Evolutionary conservation across 495 filamentous ascomycete genomes (phyloP), one percentile per base, ranked within the genome.

Genomic region (Halenospora varia): DNA sequence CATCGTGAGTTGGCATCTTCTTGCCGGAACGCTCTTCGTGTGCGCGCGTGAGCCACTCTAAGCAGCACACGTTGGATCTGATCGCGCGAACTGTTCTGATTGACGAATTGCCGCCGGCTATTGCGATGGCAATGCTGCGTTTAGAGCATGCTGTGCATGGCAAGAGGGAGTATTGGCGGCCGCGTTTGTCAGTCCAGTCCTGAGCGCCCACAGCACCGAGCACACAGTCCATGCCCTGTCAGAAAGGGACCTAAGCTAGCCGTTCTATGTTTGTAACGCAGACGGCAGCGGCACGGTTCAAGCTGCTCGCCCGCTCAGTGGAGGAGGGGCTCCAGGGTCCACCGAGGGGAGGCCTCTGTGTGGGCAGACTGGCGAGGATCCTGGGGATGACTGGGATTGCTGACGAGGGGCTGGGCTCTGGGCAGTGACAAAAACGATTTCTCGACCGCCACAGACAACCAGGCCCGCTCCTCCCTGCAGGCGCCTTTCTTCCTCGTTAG

Each of bases 101-200:
- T 55, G 58, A 56, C 50, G 46, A 56, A 56, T 52, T 61, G 58
- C 58, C 58, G 58, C 58, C 58, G 58, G 58, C 46, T 61, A 61
- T 51, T 46, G 53, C 22, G 53, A 17, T 46, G 19, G 29, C 19
- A 22, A 2, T 3, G 26, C 4, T 53, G 51, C 22, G 24, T 46
- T 20, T 46, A 46, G 42, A 46, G 29, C 13, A 6, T 13, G 13
- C 29, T 35, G 29, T 13, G 29, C 29, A 4, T 35, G 13, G 29
- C 29, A 35, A 25, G 22, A 24, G 25, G 24, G 25, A 4, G 18
- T 4, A 17, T 8, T 48, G 53, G 53, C 52, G 41, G 48, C 17
- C 51, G 35, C 29, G 29, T 4, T 35, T 35, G 29, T 35, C 13
- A 4, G 29, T 35, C 29, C 29, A 35, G 29, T 35, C 6, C 13